Percentiles rank a stretch among this genome's conserved stretches.
Evolutionary conservation across 2,329 filamentous ascomycete species (phyloP).

Genomic region (Colletotrichum musae): DNA sequence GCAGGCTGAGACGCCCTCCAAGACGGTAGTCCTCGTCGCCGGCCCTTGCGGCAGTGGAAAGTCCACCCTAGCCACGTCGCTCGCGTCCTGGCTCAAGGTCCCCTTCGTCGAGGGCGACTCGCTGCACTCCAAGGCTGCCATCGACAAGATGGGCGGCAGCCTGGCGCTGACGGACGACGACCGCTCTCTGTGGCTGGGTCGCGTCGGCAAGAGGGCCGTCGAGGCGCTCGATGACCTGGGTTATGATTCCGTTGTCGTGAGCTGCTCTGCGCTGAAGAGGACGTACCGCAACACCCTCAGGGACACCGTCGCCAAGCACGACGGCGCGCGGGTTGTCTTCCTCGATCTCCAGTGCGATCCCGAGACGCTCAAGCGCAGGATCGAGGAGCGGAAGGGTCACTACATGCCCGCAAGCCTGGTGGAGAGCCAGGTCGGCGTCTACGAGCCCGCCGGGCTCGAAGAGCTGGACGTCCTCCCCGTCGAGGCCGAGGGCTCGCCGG

Average conservation of each 20-base stretch:
- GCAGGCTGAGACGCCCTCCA: constrained; percentile 3
- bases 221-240: constrained; percentile 47
- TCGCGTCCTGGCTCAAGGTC: constrained; percentile 48
- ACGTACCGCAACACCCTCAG: constrained; percentile 52
- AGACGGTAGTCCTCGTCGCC: constrained; percentile 52
- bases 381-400: constrained; percentile 48
- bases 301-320: constrained; percentile 29
- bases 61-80: constrained; percentile 51
- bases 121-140: constrained; percentile 51
- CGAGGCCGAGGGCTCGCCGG: constrained; percentile 40
- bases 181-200: constrained; percentile 49
- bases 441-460: constrained; percentile 46
- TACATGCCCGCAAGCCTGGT: constrained; percentile 56
- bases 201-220: constrained; percentile 44
- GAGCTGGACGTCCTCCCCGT: constrained; percentile 55
- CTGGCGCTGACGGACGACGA: constrained; percentile 52
- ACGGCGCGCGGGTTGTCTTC: constrained; percentile 48
- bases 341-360: constrained; percentile 52
- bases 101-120: constrained; percentile 59
- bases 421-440: constrained; percentile 50
- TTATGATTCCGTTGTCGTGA: constrained; percentile 50
- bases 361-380: constrained; percentile 48
- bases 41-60: constrained; percentile 60
- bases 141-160: constrained; percentile 50
- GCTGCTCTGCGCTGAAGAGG: constrained; percentile 56